Base-by-base conservation (phyloP, 2,329 filamentous ascomycete species). In the Neoscytalidium dimidiatum region DNA sequence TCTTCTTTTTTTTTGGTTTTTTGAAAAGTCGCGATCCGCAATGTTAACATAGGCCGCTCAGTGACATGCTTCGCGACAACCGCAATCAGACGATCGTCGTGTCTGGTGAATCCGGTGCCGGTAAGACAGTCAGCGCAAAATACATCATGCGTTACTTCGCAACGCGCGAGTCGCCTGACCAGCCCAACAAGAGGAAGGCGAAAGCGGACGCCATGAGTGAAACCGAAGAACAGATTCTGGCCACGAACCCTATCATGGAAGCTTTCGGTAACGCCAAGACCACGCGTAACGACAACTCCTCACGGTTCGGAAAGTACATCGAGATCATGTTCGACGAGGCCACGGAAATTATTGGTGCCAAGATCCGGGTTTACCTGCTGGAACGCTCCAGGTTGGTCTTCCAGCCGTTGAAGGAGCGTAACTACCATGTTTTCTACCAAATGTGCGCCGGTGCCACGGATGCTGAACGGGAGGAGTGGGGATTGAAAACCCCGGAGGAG, bases 91-190 rank as follows among this genome's bases (percentile, higher is more conserved):
- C 95, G 43, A 92, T 99, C 68, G 95, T 99, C 62, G 95, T 99
- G n/a, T 99, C 95, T 38, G 95, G 95, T 77, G 95, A 99, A 80
- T 99, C 95, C 63, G 95, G 95, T 86, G 95, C 95, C 69, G 95
- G 95, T 75, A 99, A 99, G 83, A 99, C 95, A 4, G 95, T 99
- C 78, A 98, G 94, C 80, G 95, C 95, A 72, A 99, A 99, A 83
- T 98, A 99, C 81, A 98, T 99, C 77, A 99, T 99, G 95, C 89
- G 95, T 74, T 99, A 99, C 83, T 99, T 99, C 80, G 95, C 95
- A 68, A 99, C 95, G 48, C 89, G 95, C 86, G 95, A 97, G 80
- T 90, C 94, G 7, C 93, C 95, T 64, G 92, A 96, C 73, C 92
- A 94, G 76, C 90, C 92, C 17, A 90, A 90, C 56, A 90, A 88